Percentiles rank a stretch among this genome's conserved stretches.
phyloP scores from a whole-genome alignment of 352 stramenopile species.

The Blastocystis sp. region DNA sequence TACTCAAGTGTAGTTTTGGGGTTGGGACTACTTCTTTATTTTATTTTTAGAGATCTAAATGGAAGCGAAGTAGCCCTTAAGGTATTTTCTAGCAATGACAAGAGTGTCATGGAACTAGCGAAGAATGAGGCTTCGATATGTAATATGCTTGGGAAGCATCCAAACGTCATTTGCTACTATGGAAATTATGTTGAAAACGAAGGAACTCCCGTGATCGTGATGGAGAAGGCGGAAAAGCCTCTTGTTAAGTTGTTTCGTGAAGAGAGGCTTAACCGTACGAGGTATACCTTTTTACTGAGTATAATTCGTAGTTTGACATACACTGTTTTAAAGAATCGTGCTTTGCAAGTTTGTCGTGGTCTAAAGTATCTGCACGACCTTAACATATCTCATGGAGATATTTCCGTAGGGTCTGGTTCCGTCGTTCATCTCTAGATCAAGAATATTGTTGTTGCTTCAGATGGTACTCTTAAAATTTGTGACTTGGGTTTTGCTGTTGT shows the following conservation, averaged over 20 bases:
- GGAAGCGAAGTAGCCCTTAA: neutral
- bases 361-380: conserved; percentile 21
- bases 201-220: neutral
- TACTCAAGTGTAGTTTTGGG: neutral
- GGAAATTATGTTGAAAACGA: neutral
- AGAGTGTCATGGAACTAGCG: neutral
- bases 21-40: neutral
- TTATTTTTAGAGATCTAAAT: conserved; percentile 8
- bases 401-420: neutral
- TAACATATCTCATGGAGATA: conserved; percentile 30
- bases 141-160: neutral
- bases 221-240: conserved; percentile 15
- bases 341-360: neutral
- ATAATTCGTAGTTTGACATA: neutral
- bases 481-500: conserved; percentile 3
- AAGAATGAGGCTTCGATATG: neutral
- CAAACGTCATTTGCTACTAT: conserved; percentile 11
- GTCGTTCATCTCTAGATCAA: neutral
- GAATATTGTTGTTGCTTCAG: neutral
- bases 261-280: neutral
- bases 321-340: neutral
- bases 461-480: neutral
- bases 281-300: neutral
- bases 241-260: neutral
- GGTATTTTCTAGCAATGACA: neutral